Evolutionary conservation across 2,329 filamentous ascomycete genomes (phyloP).

Genomic region (Truncatella angustata): DNA sequence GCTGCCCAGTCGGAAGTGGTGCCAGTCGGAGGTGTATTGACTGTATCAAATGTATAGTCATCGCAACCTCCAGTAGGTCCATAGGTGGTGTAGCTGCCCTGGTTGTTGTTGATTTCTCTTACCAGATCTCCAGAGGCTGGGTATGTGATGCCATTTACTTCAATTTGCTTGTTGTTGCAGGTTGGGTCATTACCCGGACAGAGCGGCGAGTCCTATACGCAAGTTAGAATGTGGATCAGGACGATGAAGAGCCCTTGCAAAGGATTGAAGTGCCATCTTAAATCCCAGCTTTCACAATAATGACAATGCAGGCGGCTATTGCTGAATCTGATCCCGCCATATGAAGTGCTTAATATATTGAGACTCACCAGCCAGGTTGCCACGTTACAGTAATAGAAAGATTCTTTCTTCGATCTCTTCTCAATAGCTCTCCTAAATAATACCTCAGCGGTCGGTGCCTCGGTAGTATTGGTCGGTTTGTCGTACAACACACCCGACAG

Average conservation of each 20-base stretch:
- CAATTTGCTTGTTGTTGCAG: not conserved
- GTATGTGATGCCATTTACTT: not conserved
- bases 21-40: not conserved
- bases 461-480: not conserved
- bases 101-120: not conserved
- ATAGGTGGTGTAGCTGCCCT: not conserved
- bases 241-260: no score
- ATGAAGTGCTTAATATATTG: not conserved
- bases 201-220: not conserved
- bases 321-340: not conserved
- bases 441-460: not conserved
- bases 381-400: not conserved
- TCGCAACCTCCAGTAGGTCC: not conserved
- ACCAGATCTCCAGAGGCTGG: not conserved
- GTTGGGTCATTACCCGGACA: not conserved
- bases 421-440: not conserved
- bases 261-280: no score
- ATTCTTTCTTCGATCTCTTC: not conserved
- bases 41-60: not conserved
- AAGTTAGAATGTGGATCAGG: not conserved
- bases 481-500: not conserved
- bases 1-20: not conserved
- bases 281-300: no score
- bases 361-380: not conserved
- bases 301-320: no score